Evolutionary conservation across 208 protist species (phyloP).

Genomic region (Herpetomonas tarakana): DNA sequence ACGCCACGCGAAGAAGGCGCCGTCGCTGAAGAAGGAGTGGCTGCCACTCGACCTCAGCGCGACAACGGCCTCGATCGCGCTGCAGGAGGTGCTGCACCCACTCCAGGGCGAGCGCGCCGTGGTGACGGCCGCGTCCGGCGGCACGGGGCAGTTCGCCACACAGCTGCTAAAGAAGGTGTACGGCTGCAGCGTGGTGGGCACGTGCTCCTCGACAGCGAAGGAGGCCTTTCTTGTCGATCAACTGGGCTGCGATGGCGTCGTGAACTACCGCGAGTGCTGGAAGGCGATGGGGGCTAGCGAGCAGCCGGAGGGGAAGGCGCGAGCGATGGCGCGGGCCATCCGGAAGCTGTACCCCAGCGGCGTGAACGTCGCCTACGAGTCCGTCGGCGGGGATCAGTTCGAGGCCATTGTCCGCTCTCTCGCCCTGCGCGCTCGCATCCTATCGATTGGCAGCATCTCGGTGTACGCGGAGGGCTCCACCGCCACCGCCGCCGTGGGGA

Average conservation of each 20-base stretch:
- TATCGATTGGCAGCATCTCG: slow-evolving; percentile 83
- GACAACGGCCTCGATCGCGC: slow-evolving; percentile 82
- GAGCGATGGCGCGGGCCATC: slow-evolving; percentile 28
- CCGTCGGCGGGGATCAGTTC: slow-evolving; percentile 83
- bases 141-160: slow-evolving; percentile 87
- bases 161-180: slow-evolving; percentile 87
- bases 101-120: slow-evolving; percentile 71
- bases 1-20: slow-evolving; percentile 47
- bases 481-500: neutral
- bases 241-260: slow-evolving; percentile 73
- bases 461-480: slow-evolving; percentile 40
- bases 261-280: slow-evolving; percentile 55
- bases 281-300: slow-evolving; percentile 1
- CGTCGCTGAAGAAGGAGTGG: slow-evolving; percentile 40
- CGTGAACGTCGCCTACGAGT: slow-evolving; percentile 89
- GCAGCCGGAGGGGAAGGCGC: slow-evolving; percentile 1
- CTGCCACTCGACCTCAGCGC: slow-evolving; percentile 82
- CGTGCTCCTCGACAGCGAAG: slow-evolving; percentile 81
- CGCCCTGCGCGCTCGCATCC: slow-evolving; percentile 59
- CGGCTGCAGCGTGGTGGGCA: slow-evolving; percentile 80
- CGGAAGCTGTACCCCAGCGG: slow-evolving; percentile 51
- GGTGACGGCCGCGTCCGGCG: slow-evolving; percentile 88
- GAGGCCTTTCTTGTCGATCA: slow-evolving; percentile 49
- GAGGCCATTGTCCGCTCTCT: slow-evolving; percentile 61
- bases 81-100: slow-evolving; percentile 69